These are phyloP conservation scores for Sugiyamaella novakii DNA, from an alignment of 1,139 yeast genomes.

Conservation along the genomic window DNA sequence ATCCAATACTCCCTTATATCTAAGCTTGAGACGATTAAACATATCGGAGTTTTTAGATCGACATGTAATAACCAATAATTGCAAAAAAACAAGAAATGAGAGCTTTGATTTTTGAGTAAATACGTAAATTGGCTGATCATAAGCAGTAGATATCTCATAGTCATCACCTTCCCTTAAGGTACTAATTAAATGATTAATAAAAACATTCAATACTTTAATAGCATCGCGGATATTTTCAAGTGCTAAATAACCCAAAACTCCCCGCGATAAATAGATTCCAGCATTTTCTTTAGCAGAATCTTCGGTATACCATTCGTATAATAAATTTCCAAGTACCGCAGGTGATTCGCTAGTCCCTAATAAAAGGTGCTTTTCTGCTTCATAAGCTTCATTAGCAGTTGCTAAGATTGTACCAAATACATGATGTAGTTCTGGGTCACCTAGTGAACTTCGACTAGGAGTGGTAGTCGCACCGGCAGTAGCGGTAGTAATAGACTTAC, in stretches of 20 bases:
- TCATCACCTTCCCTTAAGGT: conserved; percentile 1
- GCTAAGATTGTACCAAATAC: conserved; percentile 68
- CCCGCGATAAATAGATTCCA: conserved; percentile 60
- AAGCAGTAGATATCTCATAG: conserved; percentile 11
- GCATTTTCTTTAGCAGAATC: conserved; percentile 41
- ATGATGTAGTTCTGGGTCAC: conserved; percentile 76
- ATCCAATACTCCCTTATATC: conserved; percentile 56
- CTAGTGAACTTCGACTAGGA: conserved; percentile 48
- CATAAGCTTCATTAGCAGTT: conserved; percentile 44
- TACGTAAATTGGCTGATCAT: conserved; percentile 31
- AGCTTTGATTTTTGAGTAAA: conserved; percentile 37
- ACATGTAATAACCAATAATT: conserved; percentile 64
- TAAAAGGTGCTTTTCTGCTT: conserved; percentile 62
- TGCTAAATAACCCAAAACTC: conserved; percentile 69
- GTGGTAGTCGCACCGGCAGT: neutral
- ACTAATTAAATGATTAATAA: conserved; percentile 42
- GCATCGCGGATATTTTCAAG: conserved; percentile 65
- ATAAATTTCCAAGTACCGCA: conserved; percentile 53
- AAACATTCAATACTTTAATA: conserved; percentile 48
- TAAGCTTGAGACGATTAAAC: conserved; percentile 54
- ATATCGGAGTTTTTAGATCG: conserved; percentile 55
- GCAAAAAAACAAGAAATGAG: conserved; percentile 65
- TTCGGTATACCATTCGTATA: conserved; percentile 59
- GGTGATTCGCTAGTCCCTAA: conserved; percentile 68
- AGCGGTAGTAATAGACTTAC: neutral